These are phyloP conservation scores for Collariella sp. DNA, from an alignment of 495 filamentous ascomycete species.

Conservation along the genomic window DNA sequence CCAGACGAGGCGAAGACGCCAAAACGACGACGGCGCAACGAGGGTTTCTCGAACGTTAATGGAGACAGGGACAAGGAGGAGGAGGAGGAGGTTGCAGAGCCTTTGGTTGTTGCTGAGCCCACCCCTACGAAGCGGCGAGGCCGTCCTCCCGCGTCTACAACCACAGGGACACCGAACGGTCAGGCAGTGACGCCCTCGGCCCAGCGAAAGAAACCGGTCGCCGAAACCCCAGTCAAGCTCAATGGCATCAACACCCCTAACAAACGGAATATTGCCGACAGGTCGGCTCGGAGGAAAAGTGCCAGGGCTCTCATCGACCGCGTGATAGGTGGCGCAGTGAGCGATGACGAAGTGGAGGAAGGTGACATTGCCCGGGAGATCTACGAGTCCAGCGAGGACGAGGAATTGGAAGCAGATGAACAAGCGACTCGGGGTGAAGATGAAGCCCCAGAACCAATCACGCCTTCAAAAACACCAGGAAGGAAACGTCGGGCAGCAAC, in stretches of 20 bases:
- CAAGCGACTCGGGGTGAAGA: slow-evolving; percentile 32
- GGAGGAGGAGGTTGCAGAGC: background rate
- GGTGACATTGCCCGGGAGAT: slow-evolving; percentile 68
- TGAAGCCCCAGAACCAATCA: slow-evolving; percentile 27
- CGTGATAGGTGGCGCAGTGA: slow-evolving; percentile 51
- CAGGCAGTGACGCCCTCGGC: slow-evolving; percentile 26
- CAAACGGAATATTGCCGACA: slow-evolving; percentile 59
- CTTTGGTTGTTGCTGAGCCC: background rate
- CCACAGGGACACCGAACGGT: slow-evolving; percentile 10
- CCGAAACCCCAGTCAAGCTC: slow-evolving; percentile 32
- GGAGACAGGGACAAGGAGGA: background rate
- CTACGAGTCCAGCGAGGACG: slow-evolving; percentile 47
- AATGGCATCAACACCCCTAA: slow-evolving; percentile 41
- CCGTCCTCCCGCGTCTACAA: slow-evolving; percentile 18
- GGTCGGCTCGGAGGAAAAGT: slow-evolving; percentile 81
- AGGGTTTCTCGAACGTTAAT: background rate
- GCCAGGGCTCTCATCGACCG: slow-evolving; percentile 62
- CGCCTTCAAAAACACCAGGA: slow-evolving; percentile 47
- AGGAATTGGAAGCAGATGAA: slow-evolving; percentile 36
- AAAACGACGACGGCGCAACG: slow-evolving; percentile 12
- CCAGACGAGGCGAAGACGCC: slow-evolving; percentile 23
- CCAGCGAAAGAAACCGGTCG: slow-evolving; percentile 19
- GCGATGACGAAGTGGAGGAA: slow-evolving; percentile 67
- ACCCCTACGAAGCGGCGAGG: slow-evolving; percentile 20
- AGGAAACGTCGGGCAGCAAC: slow-evolving; percentile 19